phyloP scores from a whole-genome alignment of 73 alveolate species.

The Durusdinium trenchii region DNA sequence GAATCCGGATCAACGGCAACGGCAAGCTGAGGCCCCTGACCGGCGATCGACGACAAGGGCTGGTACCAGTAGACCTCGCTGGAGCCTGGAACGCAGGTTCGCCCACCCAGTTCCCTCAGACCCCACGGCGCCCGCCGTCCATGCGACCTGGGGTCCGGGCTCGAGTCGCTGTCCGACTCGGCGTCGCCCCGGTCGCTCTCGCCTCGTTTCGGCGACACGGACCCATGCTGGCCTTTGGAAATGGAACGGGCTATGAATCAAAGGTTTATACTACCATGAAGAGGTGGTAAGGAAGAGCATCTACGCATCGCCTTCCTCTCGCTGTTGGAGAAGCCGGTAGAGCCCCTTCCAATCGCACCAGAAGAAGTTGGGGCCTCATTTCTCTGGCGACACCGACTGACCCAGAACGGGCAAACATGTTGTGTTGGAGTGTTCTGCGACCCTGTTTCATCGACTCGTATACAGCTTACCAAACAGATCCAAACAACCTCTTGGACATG shows the following conservation, averaged over 20 bases:
- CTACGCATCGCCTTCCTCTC: slow-evolving; percentile 18
- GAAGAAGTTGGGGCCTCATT: slow-evolving; percentile 37
- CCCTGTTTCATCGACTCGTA: too few species aligned
- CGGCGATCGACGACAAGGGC: slow-evolving; percentile 74
- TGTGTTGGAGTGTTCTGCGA: too few species aligned
- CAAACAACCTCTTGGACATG: too few species aligned
- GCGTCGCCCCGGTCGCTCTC: background rate
- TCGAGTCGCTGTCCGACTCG: background rate
- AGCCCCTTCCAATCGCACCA: slow-evolving; percentile 93
- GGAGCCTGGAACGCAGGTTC: background rate
- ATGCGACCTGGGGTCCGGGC: too few species aligned
- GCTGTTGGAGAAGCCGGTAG: slow-evolving; percentile 46
- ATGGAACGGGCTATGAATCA: background rate
- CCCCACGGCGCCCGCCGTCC: slow-evolving; percentile 22
- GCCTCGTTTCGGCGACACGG: background rate
- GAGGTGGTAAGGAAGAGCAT: background rate
- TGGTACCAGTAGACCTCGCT: slow-evolving; percentile 77
- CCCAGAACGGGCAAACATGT: too few species aligned
- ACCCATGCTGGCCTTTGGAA: too few species aligned
- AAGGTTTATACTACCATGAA: too few species aligned
- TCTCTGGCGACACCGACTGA: too few species aligned
- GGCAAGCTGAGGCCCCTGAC: too few species aligned
- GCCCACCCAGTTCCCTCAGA: background rate
- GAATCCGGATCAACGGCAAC: too few species aligned
- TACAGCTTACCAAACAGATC: too few species aligned